Base-by-base conservation (phyloP, 306 rosid species). In the Cucumis melo region DNA sequence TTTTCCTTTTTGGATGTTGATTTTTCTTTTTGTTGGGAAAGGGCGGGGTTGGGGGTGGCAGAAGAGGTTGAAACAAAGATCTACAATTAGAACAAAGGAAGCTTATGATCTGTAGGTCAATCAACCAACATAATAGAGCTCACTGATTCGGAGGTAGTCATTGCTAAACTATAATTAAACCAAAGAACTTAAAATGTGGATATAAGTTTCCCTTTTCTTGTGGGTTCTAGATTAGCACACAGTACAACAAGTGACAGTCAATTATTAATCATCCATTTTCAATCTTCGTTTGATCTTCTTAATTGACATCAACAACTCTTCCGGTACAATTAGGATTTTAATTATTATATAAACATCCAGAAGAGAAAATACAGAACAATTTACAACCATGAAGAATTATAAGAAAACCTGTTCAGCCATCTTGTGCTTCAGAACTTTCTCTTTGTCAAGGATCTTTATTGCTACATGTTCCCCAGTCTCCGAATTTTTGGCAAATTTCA, bases 341-440 rank as follows among this genome's bases (percentile, higher is more conserved):
- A 46, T 62, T 19, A 63, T 74, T 4, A 5, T 7, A 51, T 2
- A 74, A 34, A 55, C 58, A 74, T 12, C 42, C 38, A 34, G 15
- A 48, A 50, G 32, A 39, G 67, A 42, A 9, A 55, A 76, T 12
- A 44, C 41, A 21, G 48, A 68, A 60, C 63, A 58, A 50, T 23
- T 15, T 27, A 59, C 61, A 74, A 67, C 20, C 0, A 57, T 46
- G 42, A 72, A 71, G 3, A 67, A 78, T 16, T 4, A 17, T 34
- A 62, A 70, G 78, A 62, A 58, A 46, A 92, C 99, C 97, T 91
- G 99, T 54, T 94, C 99, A 80, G 99, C 93, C 95, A 94, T 91
- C 86, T 92, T 94, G 89, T 94, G 97, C 82, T 88, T 94, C 79
- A 94, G 97, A 85, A 92, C 97, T 85, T 94, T 94, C 84, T 90